Percentiles rank a stretch among this genome's conserved stretches.
These are phyloP conservation scores for Colletotrichum gigasporum DNA, from an alignment of 2,329 filamentous ascomycete species.

Conservation along the genomic window DNA sequence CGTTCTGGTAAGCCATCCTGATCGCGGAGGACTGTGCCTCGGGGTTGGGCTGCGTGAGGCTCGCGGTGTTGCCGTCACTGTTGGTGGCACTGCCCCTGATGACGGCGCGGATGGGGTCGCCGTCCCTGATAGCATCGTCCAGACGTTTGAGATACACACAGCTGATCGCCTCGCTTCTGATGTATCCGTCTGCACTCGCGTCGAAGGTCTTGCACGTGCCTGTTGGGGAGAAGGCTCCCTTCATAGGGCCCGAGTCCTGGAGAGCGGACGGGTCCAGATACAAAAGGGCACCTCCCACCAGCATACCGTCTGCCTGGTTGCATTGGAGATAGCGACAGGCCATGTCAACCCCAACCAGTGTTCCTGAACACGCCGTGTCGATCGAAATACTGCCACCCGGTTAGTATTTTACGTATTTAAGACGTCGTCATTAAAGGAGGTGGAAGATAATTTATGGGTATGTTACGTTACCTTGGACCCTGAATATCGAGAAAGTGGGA, in stretches of 20 bases:
- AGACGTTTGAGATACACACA: constrained; percentile 54
- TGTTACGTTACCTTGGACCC: constrained; percentile 35
- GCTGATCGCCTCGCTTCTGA: constrained; percentile 53
- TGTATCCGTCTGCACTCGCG: constrained; percentile 53
- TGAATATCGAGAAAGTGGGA: constrained; percentile 45
- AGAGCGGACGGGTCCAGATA: constrained; percentile 40
- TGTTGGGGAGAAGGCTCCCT: neutral
- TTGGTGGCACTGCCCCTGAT: constrained; percentile 39
- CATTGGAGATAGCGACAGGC: constrained; percentile 44
- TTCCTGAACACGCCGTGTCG: constrained; percentile 68
- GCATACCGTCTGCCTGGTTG: constrained; percentile 18
- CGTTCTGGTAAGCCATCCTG: constrained; percentile 38
- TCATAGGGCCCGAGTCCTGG: constrained; percentile 34
- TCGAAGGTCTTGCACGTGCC: constrained; percentile 31
- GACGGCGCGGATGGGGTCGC: constrained; percentile 47
- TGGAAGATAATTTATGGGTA: neutral
- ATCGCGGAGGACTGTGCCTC: constrained; percentile 42
- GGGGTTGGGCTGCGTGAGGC: constrained; percentile 44
- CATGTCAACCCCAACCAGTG: constrained; percentile 63
- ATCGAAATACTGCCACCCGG: constrained; percentile 66
- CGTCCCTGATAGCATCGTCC: constrained; percentile 50
- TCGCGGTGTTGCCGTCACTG: constrained; percentile 43
- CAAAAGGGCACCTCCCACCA: constrained; percentile 14
- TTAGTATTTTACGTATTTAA: too few species aligned
- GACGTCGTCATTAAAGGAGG: too few species aligned